Conservation (phyloP, 768 basidiomycete genomes). For the Russula lepida region DNA sequence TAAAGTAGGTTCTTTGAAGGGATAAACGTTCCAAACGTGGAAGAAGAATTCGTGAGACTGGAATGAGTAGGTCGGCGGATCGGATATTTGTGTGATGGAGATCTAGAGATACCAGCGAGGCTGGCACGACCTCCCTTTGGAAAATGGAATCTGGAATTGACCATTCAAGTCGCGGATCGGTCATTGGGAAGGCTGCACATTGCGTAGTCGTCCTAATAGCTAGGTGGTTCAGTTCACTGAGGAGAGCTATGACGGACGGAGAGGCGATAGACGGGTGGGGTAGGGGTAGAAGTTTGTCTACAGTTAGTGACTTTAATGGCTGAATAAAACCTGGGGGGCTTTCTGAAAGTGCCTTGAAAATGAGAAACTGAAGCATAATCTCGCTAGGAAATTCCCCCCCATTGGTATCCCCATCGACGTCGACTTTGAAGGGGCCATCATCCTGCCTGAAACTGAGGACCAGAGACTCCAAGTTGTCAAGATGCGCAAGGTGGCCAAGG, state of each 20-base stretch:
- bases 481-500: background rate
- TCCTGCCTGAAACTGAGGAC: background rate
- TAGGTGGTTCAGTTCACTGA: background rate
- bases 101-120: slow-evolving; percentile 4
- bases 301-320: background rate
- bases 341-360: slow-evolving; percentile 6
- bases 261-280: background rate
- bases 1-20: slow-evolving; percentile 3
- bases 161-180: background rate
- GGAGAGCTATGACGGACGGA: background rate
- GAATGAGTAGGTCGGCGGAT: background rate
- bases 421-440: background rate
- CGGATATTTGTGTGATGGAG: slow-evolving; percentile 2
- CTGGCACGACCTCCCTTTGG: background rate
- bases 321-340: background rate
- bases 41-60: background rate
- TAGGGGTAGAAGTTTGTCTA: background rate
- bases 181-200: background rate
- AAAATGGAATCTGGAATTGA: background rate
- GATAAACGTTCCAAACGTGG: slow-evolving; percentile 3
- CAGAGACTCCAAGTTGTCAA: slow-evolving; percentile 1
- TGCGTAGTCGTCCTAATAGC: background rate
- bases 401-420: too few relatives aligned
- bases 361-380: slow-evolving; percentile 7
- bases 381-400: background rate